A percentile compares a stretch with the other conserved stretches of the same genome.
Evolutionary conservation across 2,329 filamentous ascomycete species (phyloP).

Genomic region (Aspergillus spinulosporus): DNA sequence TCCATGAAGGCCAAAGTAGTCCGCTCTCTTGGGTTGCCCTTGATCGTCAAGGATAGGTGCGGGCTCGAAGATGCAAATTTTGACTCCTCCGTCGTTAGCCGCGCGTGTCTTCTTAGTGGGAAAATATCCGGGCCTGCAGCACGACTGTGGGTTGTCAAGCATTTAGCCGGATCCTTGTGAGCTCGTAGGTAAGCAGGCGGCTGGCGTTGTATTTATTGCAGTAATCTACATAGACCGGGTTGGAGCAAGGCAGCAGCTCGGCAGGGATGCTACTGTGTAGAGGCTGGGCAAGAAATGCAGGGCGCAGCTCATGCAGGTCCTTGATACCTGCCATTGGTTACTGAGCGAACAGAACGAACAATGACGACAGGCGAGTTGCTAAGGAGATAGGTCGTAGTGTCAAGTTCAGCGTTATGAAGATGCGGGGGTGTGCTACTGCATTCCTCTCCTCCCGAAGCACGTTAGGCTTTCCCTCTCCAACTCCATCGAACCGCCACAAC

Average conservation of each 20-base stretch:
- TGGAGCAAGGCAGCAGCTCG: conserved; percentile 40
- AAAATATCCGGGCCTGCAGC: conserved; percentile 38
- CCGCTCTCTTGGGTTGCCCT: conserved; percentile 34
- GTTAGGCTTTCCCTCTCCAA: conserved; percentile 6
- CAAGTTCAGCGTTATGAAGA: neutral
- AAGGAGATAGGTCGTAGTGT: neutral
- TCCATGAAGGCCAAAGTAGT: conserved; percentile 46
- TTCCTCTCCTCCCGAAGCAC: neutral
- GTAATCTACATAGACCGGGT: conserved; percentile 43
- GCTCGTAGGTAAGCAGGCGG: conserved; percentile 44
- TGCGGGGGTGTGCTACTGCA: conserved; percentile 3
- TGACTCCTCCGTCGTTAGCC: conserved; percentile 43
- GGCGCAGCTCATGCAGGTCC: conserved; percentile 29
- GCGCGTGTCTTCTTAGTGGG: conserved; percentile 42
- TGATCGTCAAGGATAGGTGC: conserved; percentile 27
- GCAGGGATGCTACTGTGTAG: conserved; percentile 45
- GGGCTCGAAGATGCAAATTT: conserved; percentile 32
- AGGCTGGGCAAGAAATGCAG: conserved; percentile 33
- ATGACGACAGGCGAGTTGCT: neutral
- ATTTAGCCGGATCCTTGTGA: conserved; percentile 42
- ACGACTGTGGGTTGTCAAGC: conserved; percentile 42
- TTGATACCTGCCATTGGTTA: conserved; percentile 20
- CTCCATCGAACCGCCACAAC: neutral
- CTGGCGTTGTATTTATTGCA: conserved; percentile 47
- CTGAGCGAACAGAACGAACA: neutral